Conservation (phyloP, 78 protist species). For the Dictyostelium intermedium region DNA sequence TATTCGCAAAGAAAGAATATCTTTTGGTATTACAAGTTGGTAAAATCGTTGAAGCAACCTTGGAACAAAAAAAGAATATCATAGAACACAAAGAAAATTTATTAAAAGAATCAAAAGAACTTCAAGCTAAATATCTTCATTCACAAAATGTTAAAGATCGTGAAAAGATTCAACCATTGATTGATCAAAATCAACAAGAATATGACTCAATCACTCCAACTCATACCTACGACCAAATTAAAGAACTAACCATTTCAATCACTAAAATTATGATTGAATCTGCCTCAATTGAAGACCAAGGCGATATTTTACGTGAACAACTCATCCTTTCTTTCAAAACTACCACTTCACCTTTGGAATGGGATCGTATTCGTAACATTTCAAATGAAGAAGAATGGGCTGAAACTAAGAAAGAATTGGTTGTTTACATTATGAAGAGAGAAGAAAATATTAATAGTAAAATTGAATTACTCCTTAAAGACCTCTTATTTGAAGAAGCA, state of each 20-base stretch:
- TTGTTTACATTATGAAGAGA: constrained; percentile 62
- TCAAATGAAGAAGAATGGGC: constrained; percentile 77
- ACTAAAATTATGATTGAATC: constrained; percentile 50
- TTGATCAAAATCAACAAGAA: constrained; percentile 7
- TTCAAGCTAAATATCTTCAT: constrained; percentile 35
- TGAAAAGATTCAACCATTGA: constrained; percentile 4
- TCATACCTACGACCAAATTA: constrained; percentile 56
- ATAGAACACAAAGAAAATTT: constrained; percentile 41
- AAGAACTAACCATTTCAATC: constrained; percentile 14
- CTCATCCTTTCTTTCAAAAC: constrained; percentile 61
- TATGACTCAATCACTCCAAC: background rate
- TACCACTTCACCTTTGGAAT: constrained; percentile 51
- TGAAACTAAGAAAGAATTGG: constrained; percentile 63
- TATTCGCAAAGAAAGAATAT: constrained; percentile 42
- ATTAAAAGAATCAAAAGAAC: background rate
- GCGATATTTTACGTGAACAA: constrained; percentile 74
- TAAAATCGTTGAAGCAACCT: background rate
- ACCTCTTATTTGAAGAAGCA: constrained; percentile 56
- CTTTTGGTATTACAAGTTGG: constrained; percentile 53
- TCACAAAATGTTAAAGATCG: background rate
- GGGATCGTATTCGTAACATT: constrained; percentile 80
- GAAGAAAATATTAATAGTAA: constrained; percentile 59
- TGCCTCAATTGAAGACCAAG: constrained; percentile 67
- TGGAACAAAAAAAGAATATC: constrained; percentile 2
- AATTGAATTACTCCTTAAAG: constrained; percentile 72